phyloP scores from a whole-genome alignment of 345 rosid genomes.

The Pugionium dolabratum region DNA sequence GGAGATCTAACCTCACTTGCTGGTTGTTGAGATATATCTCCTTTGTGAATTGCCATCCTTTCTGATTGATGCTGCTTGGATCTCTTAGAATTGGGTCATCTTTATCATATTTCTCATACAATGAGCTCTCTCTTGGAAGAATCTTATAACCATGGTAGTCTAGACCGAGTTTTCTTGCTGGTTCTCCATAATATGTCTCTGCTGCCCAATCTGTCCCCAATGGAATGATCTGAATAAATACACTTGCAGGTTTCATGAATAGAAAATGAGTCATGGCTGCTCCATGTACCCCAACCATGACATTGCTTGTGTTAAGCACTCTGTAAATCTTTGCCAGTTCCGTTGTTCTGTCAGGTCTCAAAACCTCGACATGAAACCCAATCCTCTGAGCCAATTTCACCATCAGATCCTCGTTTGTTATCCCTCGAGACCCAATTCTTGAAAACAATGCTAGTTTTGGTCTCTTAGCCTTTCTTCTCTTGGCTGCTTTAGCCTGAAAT shows the following conservation, averaged over 20 bases:
- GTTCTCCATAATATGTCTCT: constrained; percentile 74
- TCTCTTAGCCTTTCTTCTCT: constrained; percentile 33
- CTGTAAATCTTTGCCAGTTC: constrained; percentile 71
- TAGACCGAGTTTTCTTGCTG: constrained; percentile 72
- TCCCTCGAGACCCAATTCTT: constrained; percentile 62
- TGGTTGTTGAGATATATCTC: constrained; percentile 65
- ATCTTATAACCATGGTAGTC: constrained; percentile 63
- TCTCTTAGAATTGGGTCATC: constrained; percentile 64
- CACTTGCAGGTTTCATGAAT: constrained; percentile 68
- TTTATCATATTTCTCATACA: constrained; percentile 56
- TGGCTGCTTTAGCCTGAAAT: constrained; percentile 17
- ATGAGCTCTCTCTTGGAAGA: constrained; percentile 69
- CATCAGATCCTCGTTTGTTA: constrained; percentile 59
- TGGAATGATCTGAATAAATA: constrained; percentile 73
- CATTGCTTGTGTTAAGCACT: constrained; percentile 66
- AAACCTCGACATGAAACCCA: constrained; percentile 61
- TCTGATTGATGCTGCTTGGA: constrained; percentile 54
- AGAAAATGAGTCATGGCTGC: constrained; percentile 93
- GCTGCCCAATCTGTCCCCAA: constrained; percentile 91
- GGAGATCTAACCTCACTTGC: constrained; percentile 54
- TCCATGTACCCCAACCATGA: constrained; percentile 85
- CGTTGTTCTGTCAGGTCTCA: constrained; percentile 59
- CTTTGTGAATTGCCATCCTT: constrained; percentile 84
- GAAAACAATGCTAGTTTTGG: constrained; percentile 72
- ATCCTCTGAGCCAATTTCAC: constrained; percentile 64